These are phyloP conservation scores for Pugionium dolabratum DNA, from an alignment of 345 rosid genomes.

Conservation along the genomic window DNA sequence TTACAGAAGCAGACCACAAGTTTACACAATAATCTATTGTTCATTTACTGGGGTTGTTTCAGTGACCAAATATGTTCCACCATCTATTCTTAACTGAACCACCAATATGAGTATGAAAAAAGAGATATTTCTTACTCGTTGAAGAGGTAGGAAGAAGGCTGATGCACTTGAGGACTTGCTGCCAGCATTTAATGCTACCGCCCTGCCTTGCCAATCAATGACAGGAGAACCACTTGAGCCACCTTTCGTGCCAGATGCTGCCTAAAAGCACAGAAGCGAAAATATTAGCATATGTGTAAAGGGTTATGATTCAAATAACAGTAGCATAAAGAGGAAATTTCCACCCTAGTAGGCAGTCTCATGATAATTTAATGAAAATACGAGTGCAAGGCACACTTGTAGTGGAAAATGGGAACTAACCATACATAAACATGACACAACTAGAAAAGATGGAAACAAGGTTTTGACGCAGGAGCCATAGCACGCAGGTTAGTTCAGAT, in stretches of 20 bases:
- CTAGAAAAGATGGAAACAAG: slow-evolving; percentile 7
- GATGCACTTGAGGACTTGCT: slow-evolving; percentile 88
- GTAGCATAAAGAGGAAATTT: not conserved
- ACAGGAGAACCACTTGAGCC: slow-evolving; percentile 99
- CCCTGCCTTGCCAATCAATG: slow-evolving; percentile 93
- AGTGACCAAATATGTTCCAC: slow-evolving; percentile 12
- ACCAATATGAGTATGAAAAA: slow-evolving; percentile 1
- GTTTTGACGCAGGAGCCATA: slow-evolving; percentile 1
- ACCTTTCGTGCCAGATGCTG: slow-evolving; percentile 95
- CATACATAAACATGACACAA: slow-evolving; percentile 2
- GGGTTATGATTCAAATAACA: not conserved
- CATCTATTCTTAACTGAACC: slow-evolving; percentile 2
- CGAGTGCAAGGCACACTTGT: too few relatives aligned
- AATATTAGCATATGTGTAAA: slow-evolving; percentile 17
- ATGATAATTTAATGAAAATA: slow-evolving; percentile 1
- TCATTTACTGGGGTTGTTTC: slow-evolving; percentile 8
- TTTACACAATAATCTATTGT: not conserved
- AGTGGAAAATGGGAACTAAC: slow-evolving; percentile 7
- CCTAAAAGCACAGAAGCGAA: slow-evolving; percentile 50
- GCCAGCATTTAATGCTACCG: slow-evolving; percentile 97
- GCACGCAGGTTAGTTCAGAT: not conserved
- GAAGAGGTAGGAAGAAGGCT: slow-evolving; percentile 86
- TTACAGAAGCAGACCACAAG: slow-evolving; percentile 13
- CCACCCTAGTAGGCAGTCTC: not conserved
- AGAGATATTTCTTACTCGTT: slow-evolving; percentile 56